Percentiles rank a stretch among this genome's conserved stretches.
Evolutionary conservation across 176 grass and related monocot genomes (phyloP).

Genomic region (Bothriochloa decipiens): DNA sequence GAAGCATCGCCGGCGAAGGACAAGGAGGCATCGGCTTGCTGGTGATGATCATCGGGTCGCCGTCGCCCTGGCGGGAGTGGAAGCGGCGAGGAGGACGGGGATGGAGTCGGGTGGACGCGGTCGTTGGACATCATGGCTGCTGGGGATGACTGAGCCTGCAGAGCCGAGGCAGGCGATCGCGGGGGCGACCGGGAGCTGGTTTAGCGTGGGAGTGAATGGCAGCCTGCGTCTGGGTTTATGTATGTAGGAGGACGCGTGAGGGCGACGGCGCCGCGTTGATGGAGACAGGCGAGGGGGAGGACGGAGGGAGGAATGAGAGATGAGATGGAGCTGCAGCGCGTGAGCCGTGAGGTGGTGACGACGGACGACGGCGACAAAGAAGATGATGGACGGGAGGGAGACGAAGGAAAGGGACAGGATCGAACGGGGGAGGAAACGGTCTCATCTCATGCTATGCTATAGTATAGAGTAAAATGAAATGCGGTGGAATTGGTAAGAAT

Average conservation of each 20-base stretch:
- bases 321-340: no score
- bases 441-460: no score
- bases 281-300: not conserved
- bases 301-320: no score
- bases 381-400: no score
- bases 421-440: not conserved
- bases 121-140: conserved; percentile 26
- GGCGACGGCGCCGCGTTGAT: not conserved
- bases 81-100: not conserved
- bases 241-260: not conserved
- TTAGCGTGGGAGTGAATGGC: no score
- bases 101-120: conserved; percentile 47
- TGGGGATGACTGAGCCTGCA: not conserved
- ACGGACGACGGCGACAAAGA: no score
- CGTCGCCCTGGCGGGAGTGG: not conserved
- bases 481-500: no score
- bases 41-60: not conserved
- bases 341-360: not conserved
- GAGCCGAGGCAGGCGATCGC: no score
- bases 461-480: no score
- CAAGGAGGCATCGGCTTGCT: not conserved
- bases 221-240: no score
- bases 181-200: no score
- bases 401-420: not conserved
- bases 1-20: not conserved